Conservation (phyloP, 2,329 filamentous ascomycete species). For the Lachnellula subtilissima region DNA sequence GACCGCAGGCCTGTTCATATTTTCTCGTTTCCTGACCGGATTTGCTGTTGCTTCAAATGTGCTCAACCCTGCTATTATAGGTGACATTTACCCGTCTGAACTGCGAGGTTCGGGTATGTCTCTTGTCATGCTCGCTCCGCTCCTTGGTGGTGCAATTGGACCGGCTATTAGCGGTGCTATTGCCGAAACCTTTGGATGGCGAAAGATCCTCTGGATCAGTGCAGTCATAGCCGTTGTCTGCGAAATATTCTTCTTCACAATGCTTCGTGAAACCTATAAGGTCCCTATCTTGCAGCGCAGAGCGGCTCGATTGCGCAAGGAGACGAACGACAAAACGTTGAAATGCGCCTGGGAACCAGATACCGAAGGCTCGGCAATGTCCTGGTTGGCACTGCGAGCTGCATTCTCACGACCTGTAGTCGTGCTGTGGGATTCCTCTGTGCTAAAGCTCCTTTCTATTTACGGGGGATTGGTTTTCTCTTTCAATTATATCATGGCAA, state of each 20-base stretch:
- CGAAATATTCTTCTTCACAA: constrained; percentile 40
- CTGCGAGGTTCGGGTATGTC: constrained; percentile 40
- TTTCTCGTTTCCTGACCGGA: constrained; percentile 32
- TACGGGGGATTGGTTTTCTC: constrained; percentile 39
- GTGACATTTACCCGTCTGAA: constrained; percentile 43
- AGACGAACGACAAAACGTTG: constrained; percentile 43
- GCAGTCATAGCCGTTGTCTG: constrained; percentile 36
- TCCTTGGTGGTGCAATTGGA: constrained; percentile 30
- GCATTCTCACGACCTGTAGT: constrained; percentile 36
- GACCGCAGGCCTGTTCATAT: constrained; percentile 41
- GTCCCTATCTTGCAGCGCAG: constrained; percentile 47
- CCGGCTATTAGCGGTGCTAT: constrained; percentile 34
- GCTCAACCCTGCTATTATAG: constrained; percentile 41
- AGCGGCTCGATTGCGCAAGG: constrained; percentile 39
- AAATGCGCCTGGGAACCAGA: constrained; percentile 38
- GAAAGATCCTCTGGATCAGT: constrained; percentile 48
- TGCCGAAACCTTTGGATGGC: constrained; percentile 45
- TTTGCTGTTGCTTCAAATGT: constrained; percentile 25
- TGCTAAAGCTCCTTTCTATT: constrained; percentile 43
- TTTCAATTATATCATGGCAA: constrained; percentile 43
- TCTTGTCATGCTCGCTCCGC: constrained; percentile 30
- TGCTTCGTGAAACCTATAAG: constrained; percentile 56
- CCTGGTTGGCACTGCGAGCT: constrained; percentile 35
- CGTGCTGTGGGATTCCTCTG: constrained; percentile 43
- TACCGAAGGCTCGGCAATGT: constrained; percentile 44